Base-by-base conservation (phyloP, 2,329 filamentous ascomycete genomes). In the Aotearoamyces nothofagi region DNA sequence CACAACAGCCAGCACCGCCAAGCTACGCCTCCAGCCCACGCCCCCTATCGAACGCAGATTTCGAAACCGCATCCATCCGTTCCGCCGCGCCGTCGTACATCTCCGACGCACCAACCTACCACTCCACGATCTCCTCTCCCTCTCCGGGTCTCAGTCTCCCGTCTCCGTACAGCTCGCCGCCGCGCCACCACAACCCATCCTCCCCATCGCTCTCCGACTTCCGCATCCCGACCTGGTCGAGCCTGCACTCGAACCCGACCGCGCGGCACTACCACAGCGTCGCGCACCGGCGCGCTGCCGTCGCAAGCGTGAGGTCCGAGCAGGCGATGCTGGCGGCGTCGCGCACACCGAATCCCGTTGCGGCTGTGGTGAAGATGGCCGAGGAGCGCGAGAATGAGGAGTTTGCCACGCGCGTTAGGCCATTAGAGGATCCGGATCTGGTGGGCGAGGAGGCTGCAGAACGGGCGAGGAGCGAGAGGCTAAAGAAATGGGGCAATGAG, bases 31-130 rank as follows among this genome's bases (percentile, higher is more conserved):
- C 38, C 7, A 47, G 51, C 32, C 22, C 37, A 9, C 47, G 51
- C 29, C 47, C 49, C 4, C 40, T 49, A 23, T 51, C 49, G 31
- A 40, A 35, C 9, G 38, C 17, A 17, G 73, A 78, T 46, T 69
- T 75, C 33, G 74, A 79, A 42, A 76, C 73, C 13, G 63, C 67
- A 5, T 79, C 75, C 7, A 66, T 79, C 36, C 69, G 60, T 40
- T 78, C 73, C 11, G 64, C 64, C 5, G 72, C 73, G n/a, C 74
- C 74, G 22, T 78, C 74, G 7, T 78, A 78, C 48, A 66, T 67
- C 36, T 78, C 73, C 30, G 71, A 76, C 30, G 66, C 61, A 2
- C 74, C 74, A 4, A 71, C 71, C 1, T 76, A 78, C 45, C 67
- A 70, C 44, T 70, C 69, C 11, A 61, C 57, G 29, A 55, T 58